phyloP scores from a whole-genome alignment of 1,284 basidiomycete species.

The Leccinum pachyderme region DNA sequence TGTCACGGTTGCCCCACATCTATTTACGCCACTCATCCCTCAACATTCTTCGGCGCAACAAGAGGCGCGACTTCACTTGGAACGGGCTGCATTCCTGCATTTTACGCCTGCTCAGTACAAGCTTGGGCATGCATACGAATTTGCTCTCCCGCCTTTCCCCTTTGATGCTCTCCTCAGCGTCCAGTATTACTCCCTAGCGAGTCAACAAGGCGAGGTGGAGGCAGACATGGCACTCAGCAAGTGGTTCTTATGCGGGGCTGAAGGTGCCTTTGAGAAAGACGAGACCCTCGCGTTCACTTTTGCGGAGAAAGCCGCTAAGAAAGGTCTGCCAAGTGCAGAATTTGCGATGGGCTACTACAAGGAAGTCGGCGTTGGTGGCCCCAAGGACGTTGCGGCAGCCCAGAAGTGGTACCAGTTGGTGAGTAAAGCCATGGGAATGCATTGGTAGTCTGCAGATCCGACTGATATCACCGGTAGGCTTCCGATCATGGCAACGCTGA shows the following conservation, averaged over 20 bases:
- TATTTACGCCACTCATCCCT: slow-evolving; percentile 55
- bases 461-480: slow-evolving; percentile 45
- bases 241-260: slow-evolving; percentile 91
- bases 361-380: slow-evolving; percentile 75
- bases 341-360: slow-evolving; percentile 95
- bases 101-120: slow-evolving; percentile 93
- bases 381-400: slow-evolving; percentile 65
- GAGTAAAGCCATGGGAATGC: slow-evolving; percentile 18
- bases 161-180: slow-evolving; percentile 91
- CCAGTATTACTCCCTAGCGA: slow-evolving; percentile 88
- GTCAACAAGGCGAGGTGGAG: slow-evolving; percentile 83
- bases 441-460: neutral
- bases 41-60: slow-evolving; percentile 38
- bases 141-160: slow-evolving; percentile 80
- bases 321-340: slow-evolving; percentile 79
- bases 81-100: slow-evolving; percentile 82
- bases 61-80: slow-evolving; percentile 57
- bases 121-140: slow-evolving; percentile 89
- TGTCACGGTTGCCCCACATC: slow-evolving; percentile 49
- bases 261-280: slow-evolving; percentile 84
- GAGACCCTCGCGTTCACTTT: slow-evolving; percentile 86
- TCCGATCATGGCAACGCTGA: slow-evolving; percentile 80
- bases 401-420: slow-evolving; percentile 70
- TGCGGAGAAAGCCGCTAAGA: slow-evolving; percentile 86
- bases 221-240: slow-evolving; percentile 96